A percentile compares a stretch with the other conserved stretches of the same genome.
These are phyloP conservation scores for Neurospora hispaniola DNA, from an alignment of 495 filamentous ascomycete species.

Conservation along the genomic window DNA sequence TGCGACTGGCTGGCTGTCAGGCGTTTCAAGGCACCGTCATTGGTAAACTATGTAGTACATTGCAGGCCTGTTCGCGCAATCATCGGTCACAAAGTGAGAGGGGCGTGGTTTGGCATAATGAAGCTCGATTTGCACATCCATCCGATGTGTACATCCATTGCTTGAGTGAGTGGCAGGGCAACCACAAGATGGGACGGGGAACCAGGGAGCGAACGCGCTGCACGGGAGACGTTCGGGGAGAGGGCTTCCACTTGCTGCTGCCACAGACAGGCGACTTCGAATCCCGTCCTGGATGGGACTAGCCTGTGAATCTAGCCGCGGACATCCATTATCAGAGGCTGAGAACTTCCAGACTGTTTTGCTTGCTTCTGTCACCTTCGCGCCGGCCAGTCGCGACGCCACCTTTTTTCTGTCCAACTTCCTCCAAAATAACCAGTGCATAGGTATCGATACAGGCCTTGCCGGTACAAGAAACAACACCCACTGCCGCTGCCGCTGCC, in stretches of 20 bases:
- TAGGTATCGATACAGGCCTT: neutral
- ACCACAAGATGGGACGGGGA: neutral
- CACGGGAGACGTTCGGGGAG: neutral
- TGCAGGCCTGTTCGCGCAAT: neutral
- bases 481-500: neutral
- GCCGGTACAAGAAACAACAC: neutral
- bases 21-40: neutral
- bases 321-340: neutral
- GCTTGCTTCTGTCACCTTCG: neutral
- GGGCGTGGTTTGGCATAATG: neutral
- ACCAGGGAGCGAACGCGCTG: neutral
- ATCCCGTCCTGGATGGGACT: neutral
- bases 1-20: neutral
- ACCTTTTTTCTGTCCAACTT: neutral
- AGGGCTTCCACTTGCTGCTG: neutral
- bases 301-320: neutral
- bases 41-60: neutral
- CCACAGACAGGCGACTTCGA: neutral
- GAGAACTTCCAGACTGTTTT: neutral
- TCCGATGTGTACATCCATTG: neutral
- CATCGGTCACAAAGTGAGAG: neutral
- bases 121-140: neutral
- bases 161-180: neutral
- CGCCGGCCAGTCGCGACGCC: neutral
- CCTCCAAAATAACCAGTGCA: neutral